A percentile compares a stretch with the other conserved stretches of the same genome.
Conservation (phyloP, 228 moss, liverwort and hornwort species). For the Sphagnum fallax region DNA sequence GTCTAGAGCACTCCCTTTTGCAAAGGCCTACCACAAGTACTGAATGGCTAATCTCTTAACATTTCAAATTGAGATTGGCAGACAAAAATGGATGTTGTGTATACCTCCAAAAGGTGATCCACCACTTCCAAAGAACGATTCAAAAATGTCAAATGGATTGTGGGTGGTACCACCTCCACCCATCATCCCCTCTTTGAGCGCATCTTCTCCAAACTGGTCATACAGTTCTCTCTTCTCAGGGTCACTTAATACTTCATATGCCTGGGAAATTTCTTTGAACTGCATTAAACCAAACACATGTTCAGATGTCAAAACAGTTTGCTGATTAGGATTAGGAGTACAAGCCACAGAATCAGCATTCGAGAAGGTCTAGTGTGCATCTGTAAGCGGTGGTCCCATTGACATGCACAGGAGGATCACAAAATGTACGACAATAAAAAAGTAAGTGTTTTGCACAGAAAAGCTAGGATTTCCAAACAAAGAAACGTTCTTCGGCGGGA, state of each 20-base stretch:
- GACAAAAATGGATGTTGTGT: not conserved
- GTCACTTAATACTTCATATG: constrained; percentile 82
- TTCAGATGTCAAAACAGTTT: not conserved
- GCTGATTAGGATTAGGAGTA: not conserved
- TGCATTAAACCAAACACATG: constrained; percentile 10
- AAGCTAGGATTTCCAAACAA: no score
- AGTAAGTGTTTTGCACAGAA: no score
- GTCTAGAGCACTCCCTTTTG: no score
- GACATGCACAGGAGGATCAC: no score
- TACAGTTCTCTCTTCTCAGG: constrained; percentile 84
- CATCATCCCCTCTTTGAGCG: constrained; percentile 97
- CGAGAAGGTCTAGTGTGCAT: no score
- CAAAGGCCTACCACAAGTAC: no score
- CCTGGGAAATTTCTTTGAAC: constrained; percentile 94
- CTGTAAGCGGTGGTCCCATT: no score
- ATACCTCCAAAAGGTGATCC: constrained; percentile 74
- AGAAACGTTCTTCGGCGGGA: no score
- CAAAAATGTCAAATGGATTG: constrained; percentile 94
- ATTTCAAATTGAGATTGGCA: no score
- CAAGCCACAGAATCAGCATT: no score
- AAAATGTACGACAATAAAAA: no score
- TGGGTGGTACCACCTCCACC: constrained; percentile 83
- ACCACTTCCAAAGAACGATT: constrained; percentile 85
- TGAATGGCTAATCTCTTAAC: no score
- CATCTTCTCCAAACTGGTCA: constrained; percentile 93